Conservation (phyloP, 305 asterid species). For the Solanum hybrid region DNA sequence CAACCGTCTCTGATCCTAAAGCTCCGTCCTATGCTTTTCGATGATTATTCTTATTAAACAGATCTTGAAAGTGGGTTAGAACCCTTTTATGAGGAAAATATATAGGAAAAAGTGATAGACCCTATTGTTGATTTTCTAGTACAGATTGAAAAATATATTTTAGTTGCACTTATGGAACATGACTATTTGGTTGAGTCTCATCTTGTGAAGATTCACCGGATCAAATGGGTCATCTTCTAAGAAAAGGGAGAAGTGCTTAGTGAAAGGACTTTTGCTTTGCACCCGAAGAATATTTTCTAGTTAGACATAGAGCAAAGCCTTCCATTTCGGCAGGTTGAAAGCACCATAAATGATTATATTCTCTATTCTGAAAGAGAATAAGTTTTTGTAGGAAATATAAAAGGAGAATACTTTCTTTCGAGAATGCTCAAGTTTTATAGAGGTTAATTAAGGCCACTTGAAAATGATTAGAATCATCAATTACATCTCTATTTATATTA, state of each 20-base stretch:
- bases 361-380: background rate
- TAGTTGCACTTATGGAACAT: background rate
- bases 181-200: background rate
- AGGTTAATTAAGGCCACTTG: background rate
- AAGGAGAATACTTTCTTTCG: background rate
- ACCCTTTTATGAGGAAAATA: too few species aligned
- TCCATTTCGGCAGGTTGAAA: background rate
- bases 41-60: too few species aligned
- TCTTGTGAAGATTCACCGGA: background rate
- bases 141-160: background rate
- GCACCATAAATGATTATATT: background rate
- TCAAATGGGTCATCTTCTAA: background rate
- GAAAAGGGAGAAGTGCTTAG: background rate
- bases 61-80: background rate
- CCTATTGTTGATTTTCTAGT: background rate
- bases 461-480: too few species aligned
- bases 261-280: background rate
- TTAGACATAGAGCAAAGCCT: background rate
- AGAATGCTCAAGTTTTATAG: background rate
- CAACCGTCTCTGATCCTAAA: background rate
- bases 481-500: background rate
- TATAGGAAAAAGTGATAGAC: background rate
- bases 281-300: background rate
- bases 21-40: background rate
- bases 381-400: background rate